Evolutionary conservation across 192 early-diverging fungal species (phyloP).

Genomic region (Entrophospora sp.): DNA sequence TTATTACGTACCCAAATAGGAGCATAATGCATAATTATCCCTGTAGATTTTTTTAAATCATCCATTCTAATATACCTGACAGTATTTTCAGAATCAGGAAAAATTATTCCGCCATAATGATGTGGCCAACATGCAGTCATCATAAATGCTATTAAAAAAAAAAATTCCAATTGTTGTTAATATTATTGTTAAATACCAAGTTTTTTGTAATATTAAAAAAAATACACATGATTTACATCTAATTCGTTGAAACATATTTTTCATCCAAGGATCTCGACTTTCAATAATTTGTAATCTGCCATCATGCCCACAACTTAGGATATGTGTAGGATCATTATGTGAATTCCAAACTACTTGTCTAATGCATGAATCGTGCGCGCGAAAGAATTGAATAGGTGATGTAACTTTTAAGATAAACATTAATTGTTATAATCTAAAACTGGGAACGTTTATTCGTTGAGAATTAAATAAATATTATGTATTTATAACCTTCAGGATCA

Average conservation of each 20-base stretch:
- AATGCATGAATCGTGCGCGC: conserved; percentile 15
- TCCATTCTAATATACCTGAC: conserved; percentile 17
- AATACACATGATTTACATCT: not conserved
- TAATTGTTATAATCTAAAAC: not conserved
- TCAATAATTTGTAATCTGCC: conserved; percentile 17
- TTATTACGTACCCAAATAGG: conserved; percentile 1
- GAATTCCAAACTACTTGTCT: conserved; percentile 18
- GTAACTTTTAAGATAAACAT: not conserved
- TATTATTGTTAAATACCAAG: not conserved
- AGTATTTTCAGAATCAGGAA: conserved; percentile 15
- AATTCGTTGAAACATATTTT: conserved; percentile 12
- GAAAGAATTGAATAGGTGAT: not conserved
- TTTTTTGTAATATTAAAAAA: not conserved
- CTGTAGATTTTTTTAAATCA: conserved; percentile 16
- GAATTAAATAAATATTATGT: too few relatives aligned
- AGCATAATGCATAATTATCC: conserved; percentile 6
- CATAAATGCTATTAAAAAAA: not conserved
- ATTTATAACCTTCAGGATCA: not conserved
- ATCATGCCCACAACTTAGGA: conserved; percentile 17
- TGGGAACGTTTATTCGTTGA: not conserved
- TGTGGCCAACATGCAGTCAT: conserved; percentile 3
- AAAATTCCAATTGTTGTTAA: not conserved
- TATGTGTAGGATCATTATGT: conserved; percentile 8
- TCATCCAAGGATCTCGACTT: conserved; percentile 16
- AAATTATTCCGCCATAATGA: conserved; percentile 8